Conservation (phyloP, 2,329 filamentous ascomycete genomes). For the Corniculantispora saksenae region DNA sequence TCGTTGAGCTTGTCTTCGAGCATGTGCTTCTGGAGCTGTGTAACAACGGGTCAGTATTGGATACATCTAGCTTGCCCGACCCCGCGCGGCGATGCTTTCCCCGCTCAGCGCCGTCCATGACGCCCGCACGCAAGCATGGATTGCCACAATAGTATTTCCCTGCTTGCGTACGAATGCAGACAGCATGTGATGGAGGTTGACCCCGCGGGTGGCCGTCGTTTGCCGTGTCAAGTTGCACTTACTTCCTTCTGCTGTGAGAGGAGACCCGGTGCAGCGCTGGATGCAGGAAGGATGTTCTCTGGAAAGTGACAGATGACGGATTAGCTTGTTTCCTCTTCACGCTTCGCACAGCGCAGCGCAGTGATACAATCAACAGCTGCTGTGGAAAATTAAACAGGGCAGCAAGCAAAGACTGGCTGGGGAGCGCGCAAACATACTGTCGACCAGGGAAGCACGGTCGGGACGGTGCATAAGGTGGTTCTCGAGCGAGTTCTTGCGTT, state of each 20-base stretch:
- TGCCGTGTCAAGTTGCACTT: constrained; percentile 24
- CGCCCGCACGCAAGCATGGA: neutral
- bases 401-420: neutral
- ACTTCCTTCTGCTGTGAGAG: constrained; percentile 78
- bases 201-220: neutral
- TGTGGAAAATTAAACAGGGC: neutral
- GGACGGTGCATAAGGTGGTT: constrained; percentile 72
- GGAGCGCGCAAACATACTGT: constrained; percentile 58
- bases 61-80: neutral
- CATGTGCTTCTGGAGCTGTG: constrained; percentile 79
- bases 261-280: constrained; percentile 74
- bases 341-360: neutral
- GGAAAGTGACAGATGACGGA: constrained; percentile 21
- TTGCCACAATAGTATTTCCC: neutral
- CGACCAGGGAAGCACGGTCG: constrained; percentile 74
- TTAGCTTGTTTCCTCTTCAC: constrained; percentile 24
- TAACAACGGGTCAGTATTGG: neutral
- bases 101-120: no score
- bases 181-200: neutral
- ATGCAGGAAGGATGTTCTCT: constrained; percentile 86
- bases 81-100: neutral
- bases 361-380: constrained; percentile 4
- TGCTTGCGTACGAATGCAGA: neutral
- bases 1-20: constrained; percentile 83
- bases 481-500: constrained; percentile 69